Percentiles rank a stretch among this genome's conserved stretches.
Evolutionary conservation across 345 rosid genomes (phyloP).

Genomic region (Brassica rapa): DNA sequence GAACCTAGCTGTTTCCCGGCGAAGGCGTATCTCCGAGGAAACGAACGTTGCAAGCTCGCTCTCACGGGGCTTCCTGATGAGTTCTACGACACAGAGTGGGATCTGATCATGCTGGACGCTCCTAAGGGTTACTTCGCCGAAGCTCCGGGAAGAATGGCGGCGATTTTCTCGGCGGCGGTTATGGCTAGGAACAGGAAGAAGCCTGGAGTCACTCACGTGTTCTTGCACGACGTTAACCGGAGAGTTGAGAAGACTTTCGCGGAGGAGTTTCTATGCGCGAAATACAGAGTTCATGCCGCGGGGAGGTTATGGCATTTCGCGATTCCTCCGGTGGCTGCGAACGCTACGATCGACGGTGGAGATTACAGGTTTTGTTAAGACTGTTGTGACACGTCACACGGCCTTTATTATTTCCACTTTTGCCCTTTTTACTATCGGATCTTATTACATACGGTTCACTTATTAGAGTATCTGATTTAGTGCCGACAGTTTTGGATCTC

Average conservation of each 20-base stretch:
- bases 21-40: conserved; percentile 48
- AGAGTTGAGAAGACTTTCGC: conserved; percentile 62
- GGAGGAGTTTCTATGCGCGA: conserved; percentile 58
- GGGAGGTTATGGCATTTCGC: conserved; percentile 68
- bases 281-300: conserved; percentile 51
- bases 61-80: conserved; percentile 57
- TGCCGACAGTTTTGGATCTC: conserved; percentile 41
- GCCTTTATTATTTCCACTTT: conserved; percentile 11
- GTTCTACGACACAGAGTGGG: conserved; percentile 72
- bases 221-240: conserved; percentile 67
- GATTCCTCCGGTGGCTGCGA: conserved; percentile 49
- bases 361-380: conserved; percentile 40
- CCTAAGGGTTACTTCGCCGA: conserved; percentile 62
- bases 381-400: background rate
- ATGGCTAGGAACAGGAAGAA: conserved; percentile 63
- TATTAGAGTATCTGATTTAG: conserved; percentile 18
- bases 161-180: conserved; percentile 68
- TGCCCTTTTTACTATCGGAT: conserved; percentile 22
- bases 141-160: conserved; percentile 69
- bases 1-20: conserved; percentile 47
- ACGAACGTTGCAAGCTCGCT: conserved; percentile 53
- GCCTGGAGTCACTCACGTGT: conserved; percentile 64
- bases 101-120: conserved; percentile 68
- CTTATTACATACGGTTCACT: conserved; percentile 29
- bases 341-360: conserved; percentile 32